Conservation (phyloP, 2,329 filamentous ascomycete species). For the Torrubiellomyces zombiae region DNA sequence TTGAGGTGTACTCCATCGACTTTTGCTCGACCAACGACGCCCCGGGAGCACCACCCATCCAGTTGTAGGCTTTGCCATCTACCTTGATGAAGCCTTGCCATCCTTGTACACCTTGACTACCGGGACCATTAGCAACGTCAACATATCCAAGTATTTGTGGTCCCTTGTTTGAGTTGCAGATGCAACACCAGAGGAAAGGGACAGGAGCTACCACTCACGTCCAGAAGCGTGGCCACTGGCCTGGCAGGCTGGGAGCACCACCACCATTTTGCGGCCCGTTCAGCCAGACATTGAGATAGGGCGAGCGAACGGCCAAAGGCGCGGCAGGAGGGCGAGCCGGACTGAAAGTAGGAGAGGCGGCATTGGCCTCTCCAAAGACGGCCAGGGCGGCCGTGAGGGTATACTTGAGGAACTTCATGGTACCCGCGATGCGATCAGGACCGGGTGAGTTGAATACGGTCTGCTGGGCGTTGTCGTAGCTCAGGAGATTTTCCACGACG, state of each 20-base stretch:
- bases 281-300: slow-evolving; percentile 59
- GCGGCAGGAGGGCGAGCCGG: slow-evolving; percentile 51
- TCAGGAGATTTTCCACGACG: slow-evolving; percentile 2
- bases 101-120: slow-evolving; percentile 34
- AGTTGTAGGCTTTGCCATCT: slow-evolving; percentile 45
- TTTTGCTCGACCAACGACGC: slow-evolving; percentile 39
- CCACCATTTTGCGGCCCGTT: slow-evolving; percentile 42
- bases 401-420: slow-evolving; percentile 9
- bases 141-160: too few relatives aligned
- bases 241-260: slow-evolving; percentile 50
- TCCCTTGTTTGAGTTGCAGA: not conserved
- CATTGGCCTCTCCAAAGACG: slow-evolving; percentile 5
- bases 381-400: slow-evolving; percentile 7
- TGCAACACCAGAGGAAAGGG: not conserved
- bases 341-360: slow-evolving; percentile 34
- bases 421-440: slow-evolving; percentile 2
- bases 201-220: slow-evolving; percentile 27
- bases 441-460: too few relatives aligned
- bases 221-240: slow-evolving; percentile 55
- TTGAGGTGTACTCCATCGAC: slow-evolving; percentile 54
- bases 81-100: slow-evolving; percentile 58
- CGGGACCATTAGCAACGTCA: not conserved
- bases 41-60: slow-evolving; percentile 44
- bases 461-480: slow-evolving; percentile 3
- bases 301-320: slow-evolving; percentile 57